These are phyloP conservation scores for Thinopyrum elongatum DNA, from an alignment of 176 grass and related monocot species.

Conservation along the genomic window DNA sequence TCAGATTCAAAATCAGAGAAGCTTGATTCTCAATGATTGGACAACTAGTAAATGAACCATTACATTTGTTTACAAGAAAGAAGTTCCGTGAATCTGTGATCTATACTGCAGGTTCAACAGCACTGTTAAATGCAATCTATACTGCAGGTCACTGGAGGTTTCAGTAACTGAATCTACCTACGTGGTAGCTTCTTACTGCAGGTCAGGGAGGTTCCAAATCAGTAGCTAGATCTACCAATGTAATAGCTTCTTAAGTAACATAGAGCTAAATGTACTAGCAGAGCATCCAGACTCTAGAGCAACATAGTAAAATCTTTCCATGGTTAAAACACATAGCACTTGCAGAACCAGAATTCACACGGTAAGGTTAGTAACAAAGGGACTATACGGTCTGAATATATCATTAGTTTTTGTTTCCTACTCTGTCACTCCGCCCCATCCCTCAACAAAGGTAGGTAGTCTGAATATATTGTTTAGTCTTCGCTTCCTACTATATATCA, in stretches of 20 bases:
- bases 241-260: not conserved
- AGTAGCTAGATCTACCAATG: not conserved
- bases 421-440: no score
- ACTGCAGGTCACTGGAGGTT: not conserved
- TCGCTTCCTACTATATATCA: not conserved
- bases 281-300: not conserved
- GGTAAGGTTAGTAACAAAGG: not conserved
- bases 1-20: not conserved
- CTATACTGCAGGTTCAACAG: not conserved
- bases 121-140: not conserved
- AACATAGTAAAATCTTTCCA: not conserved
- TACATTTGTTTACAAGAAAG: conserved; percentile 1
- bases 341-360: not conserved
- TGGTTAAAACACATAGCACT: not conserved
- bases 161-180: not conserved
- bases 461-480: not conserved
- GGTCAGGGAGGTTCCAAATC: not conserved
- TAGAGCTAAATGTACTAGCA: not conserved
- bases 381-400: not conserved
- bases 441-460: not conserved
- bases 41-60: not conserved
- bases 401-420: not conserved
- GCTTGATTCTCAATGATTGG: not conserved
- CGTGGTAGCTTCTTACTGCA: not conserved
- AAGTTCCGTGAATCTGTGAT: not conserved